These are phyloP conservation scores for Pythium sp. DNA, from an alignment of 352 stramenopile genomes.

Conservation along the genomic window DNA sequence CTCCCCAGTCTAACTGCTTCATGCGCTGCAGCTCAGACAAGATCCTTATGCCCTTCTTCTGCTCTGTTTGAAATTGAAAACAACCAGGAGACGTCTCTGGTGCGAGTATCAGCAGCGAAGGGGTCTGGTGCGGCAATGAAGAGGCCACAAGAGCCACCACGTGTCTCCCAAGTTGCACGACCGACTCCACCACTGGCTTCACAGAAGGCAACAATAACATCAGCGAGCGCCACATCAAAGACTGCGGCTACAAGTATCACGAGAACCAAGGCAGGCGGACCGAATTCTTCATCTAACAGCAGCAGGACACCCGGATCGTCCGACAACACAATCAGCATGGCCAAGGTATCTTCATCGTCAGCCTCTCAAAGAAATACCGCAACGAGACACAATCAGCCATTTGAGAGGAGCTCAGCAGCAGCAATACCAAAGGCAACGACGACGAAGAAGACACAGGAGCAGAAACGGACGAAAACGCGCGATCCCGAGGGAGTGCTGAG, in stretches of 20 bases:
- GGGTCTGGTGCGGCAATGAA: neutral
- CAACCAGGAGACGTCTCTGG: conserved; percentile 32
- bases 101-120: neutral
- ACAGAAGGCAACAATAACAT: neutral
- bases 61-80: neutral
- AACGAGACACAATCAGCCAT: neutral
- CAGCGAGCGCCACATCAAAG: neutral
- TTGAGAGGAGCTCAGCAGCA: neutral
- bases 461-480: neutral
- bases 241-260: neutral
- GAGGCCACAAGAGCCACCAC: conserved; percentile 4
- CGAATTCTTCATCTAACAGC: neutral
- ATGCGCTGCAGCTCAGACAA: too few species aligned
- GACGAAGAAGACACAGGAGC: neutral
- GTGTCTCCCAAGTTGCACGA: conserved; percentile 6
- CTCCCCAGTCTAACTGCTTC: conserved; percentile 5
- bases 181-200: neutral
- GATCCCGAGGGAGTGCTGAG: conserved; percentile 18
- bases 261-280: neutral
- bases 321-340: neutral
- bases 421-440: neutral
- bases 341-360: neutral
- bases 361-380: neutral
- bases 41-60: neutral
- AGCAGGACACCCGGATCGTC: neutral